Evolutionary conservation across 345 rosid genomes (phyloP), one percentile per base, ranked within the genome.

Genomic region (Boechera stricta): DNA sequence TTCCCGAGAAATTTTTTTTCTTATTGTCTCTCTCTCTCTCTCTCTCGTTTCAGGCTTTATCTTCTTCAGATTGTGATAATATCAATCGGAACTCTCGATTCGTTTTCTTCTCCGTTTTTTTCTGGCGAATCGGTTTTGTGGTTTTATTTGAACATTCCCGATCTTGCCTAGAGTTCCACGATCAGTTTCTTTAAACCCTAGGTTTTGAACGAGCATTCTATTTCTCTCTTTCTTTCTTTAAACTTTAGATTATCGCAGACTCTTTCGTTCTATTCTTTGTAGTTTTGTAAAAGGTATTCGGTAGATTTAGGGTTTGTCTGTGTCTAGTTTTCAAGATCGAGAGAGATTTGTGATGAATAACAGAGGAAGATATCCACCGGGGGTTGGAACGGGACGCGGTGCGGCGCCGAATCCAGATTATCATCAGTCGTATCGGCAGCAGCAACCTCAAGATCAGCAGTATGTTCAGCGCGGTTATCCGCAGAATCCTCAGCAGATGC

Each of bases 331-430:
- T 61, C 18, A 61, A 61, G 51, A 75, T 77, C 73, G 80, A 44
- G 65, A 68, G 80, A 79, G 41, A 42, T 60, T 51, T 73, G 84
- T 54, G 86, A 92, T 89, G 95, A 89, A 88, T 79, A 74, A 56
- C 82, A 88, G 98, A 88, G 93, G 87, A 69, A 85, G 95, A 66
- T 89, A 91, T 85, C 94, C 87, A 10, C 92, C 94, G 28, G 97
- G 87, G 35, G 83, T 86, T 53, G 91, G 92, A 18, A 76, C 67
- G 12, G 90, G 90, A 28, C 87, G 96, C 38, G 92, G 93, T 41
- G 85, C 84, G 81, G 59, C 84, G 13, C 87, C 83, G 32, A 87
- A 84, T 85, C 91, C 83, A 42, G 76, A 79, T 7, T 81, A 67
- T 24, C 89, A 87, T 38, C 89, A 87, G 78, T 64, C 82, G 5